Evolutionary conservation across 306 rosid genomes (phyloP).

Genomic region (Erythrophleum fordii): DNA sequence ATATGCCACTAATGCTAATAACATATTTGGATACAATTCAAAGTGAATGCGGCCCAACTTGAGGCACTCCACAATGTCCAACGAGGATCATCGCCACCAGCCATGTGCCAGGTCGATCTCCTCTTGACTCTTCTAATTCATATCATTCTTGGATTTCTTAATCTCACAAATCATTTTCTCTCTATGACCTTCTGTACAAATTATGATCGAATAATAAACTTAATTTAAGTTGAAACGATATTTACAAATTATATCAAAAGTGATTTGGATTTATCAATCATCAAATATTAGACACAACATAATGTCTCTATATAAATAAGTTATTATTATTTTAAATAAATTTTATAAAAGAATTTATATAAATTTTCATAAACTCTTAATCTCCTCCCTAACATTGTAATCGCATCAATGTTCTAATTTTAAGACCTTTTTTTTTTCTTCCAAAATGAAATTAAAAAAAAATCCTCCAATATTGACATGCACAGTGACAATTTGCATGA

Average conservation of each 20-base stretch:
- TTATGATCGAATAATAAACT: background rate
- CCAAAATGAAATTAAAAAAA: no score
- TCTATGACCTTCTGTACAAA: background rate
- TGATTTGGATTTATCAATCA: no score
- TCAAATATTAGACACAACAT: background rate
- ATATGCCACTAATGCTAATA: constrained; percentile 18
- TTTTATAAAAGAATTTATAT: no score
- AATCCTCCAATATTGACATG: no score
- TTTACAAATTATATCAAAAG: background rate
- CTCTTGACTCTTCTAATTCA: constrained; percentile 2
- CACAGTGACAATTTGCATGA: no score
- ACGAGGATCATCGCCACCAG: background rate
- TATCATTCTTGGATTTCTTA: constrained; percentile 18
- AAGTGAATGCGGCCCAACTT: constrained; percentile 39
- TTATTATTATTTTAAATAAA: no score
- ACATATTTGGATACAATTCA: constrained; percentile 31
- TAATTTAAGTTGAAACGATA: background rate
- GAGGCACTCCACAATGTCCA: constrained; percentile 11
- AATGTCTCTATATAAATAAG: background rate
- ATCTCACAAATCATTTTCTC: constrained; percentile 11
- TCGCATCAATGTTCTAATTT: no score
- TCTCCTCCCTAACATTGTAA: no score
- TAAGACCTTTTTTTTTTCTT: no score
- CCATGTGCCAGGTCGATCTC: constrained; percentile 18
- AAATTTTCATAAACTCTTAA: no score